phyloP scores from a whole-genome alignment of 257 asterid genomes.

The Petunia axillaris region DNA sequence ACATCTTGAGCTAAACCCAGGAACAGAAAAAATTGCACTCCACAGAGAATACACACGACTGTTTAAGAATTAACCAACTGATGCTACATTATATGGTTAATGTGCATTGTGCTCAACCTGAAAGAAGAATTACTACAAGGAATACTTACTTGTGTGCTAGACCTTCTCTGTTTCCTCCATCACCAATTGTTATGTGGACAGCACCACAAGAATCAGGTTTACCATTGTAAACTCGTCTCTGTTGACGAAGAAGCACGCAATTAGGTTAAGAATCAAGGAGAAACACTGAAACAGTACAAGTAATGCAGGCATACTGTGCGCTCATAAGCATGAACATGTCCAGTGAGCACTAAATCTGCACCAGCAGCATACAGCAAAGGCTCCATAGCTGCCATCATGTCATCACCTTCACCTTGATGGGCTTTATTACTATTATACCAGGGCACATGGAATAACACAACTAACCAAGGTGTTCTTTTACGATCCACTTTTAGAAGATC shows the following conservation, averaged over 20 bases:
- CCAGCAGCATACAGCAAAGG: conserved; percentile 76
- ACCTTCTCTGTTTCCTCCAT: conserved; percentile 97
- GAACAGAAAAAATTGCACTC: not conserved
- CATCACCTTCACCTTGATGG: conserved; percentile 90
- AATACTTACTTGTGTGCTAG: conserved; percentile 67
- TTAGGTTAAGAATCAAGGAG: conserved; percentile 10
- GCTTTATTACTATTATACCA: conserved; percentile 93
- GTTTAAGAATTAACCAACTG: not conserved
- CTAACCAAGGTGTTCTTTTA: conserved; percentile 75
- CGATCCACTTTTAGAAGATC: conserved; percentile 80
- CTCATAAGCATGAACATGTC: conserved; percentile 98
- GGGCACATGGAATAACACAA: conserved; percentile 79
- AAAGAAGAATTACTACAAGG: not conserved
- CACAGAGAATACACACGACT: not conserved
- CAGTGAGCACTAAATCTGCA: conserved; percentile 67
- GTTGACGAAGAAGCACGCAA: conserved; percentile 33
- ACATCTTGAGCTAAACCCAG: not conserved
- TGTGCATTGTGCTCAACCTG: not conserved
- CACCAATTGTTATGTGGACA: conserved; percentile 91
- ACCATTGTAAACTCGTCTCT: conserved; percentile 69
- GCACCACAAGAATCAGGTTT: conserved; percentile 71
- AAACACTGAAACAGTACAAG: not conserved
- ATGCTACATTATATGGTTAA: not conserved
- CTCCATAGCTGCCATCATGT: conserved; percentile 87
- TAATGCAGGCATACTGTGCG: conserved; percentile 64